Conservation (phyloP, 768 basidiomycete species). For the Tulasnella calospora region DNA sequence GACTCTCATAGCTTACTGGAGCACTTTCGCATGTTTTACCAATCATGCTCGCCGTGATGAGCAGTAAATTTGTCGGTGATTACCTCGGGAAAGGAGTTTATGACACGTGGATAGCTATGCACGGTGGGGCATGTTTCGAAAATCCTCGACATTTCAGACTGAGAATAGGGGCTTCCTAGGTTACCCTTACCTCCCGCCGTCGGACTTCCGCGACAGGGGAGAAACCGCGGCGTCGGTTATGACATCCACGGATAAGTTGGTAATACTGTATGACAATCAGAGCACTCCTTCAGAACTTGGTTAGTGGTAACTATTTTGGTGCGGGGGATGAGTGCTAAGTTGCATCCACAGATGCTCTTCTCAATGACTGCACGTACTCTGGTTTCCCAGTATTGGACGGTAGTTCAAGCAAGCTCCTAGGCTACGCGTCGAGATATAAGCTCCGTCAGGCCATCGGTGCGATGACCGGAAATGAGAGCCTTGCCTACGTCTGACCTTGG, state of each 20-base stretch:
- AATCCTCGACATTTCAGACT: neutral
- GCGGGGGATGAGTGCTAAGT: neutral
- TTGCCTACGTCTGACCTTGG: neutral
- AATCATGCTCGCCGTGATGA: constrained; percentile 76
- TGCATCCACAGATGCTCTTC: constrained; percentile 38
- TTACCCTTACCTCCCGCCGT: constrained; percentile 65
- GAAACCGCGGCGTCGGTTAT: constrained; percentile 58
- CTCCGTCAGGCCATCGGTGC: constrained; percentile 41
- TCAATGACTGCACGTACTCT: constrained; percentile 47
- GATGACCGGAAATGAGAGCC: neutral
- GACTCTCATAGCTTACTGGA: constrained; percentile 56
- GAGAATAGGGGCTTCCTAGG: constrained; percentile 52
- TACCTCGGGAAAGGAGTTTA: constrained; percentile 40
- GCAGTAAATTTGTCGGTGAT: constrained; percentile 71
- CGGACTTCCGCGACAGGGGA: constrained; percentile 60
- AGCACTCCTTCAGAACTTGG: constrained; percentile 50
- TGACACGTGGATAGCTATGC: constrained; percentile 23
- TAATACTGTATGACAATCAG: constrained; percentile 46
- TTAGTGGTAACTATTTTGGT: constrained; percentile 28
- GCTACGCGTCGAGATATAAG: constrained; percentile 57
- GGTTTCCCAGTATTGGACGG: constrained; percentile 62
- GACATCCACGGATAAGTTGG: constrained; percentile 49
- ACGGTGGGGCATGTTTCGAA: constrained; percentile 9
- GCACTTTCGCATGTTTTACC: constrained; percentile 76
- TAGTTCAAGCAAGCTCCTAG: constrained; percentile 44